Base-by-base conservation (phyloP, 176 grass and related monocot genomes). In the Thalia dealbata region DNA sequence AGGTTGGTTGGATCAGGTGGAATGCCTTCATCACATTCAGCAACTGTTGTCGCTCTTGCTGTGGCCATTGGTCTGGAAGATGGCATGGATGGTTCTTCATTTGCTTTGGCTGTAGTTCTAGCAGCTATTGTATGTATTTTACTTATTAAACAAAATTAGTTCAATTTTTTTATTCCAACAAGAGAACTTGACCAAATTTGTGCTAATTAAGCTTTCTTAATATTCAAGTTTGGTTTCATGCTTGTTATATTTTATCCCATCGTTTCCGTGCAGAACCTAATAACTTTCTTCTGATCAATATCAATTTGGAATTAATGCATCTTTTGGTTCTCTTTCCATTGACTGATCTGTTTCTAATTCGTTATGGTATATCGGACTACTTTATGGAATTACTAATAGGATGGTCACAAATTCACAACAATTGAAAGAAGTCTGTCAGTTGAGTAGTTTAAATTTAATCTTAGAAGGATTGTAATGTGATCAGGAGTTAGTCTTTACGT, bases 1-100 rank as follows among this genome's bases (percentile, higher is more conserved):
- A 88, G 91, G 67, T 92, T 97, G 67, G 76, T 92, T 45, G 88
- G 63, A 28, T 97, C 89, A 43, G 83, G 89, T 73, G 93, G 93
- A 64, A 77, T 97, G 75, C 84, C 91, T 80, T 97, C 93, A 56
- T 97, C 93, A 70, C 85, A 92, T 77, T 90, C 89, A 64, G 89
- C 93, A 5, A 90, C 93, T 0, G 93, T 97, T 18, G 88, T 70
- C 21, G 82, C 87, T 67, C 78, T 92, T 35, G 89, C 87, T 7
- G 82, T 89, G 48, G 87, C 93, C 26, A 79, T 92, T 72, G 85
- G 78, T 50, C 80, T 90, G 67, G 89, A 92, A 88, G 89, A 97
- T 80, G 93, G 93, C 52, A 78, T 78, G 27, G 61, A 76, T 77
- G 88, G 89, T 63, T 92, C 93, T 68, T 79, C 71, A 7, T 97